Conservation (phyloP, 768 basidiomycete genomes). For the Agrocybe praecox region DNA sequence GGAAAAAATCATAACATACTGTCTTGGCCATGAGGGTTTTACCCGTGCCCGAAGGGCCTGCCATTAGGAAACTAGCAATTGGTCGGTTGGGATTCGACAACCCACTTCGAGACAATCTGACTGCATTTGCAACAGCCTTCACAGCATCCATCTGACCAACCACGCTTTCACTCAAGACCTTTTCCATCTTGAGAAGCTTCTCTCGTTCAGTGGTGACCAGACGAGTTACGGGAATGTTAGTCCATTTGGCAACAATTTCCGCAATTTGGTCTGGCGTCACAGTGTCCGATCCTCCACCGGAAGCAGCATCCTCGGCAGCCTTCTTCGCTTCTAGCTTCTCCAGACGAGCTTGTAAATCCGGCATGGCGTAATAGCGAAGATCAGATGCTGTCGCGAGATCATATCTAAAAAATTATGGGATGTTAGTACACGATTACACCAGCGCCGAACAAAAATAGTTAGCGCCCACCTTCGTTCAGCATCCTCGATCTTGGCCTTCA, state of each 20-base stretch:
- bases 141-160: constrained; percentile 93
- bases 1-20: constrained; percentile 42
- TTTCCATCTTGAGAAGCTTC: constrained; percentile 87
- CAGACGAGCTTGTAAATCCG: constrained; percentile 73
- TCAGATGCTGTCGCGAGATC: constrained; percentile 84
- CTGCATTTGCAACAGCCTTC: constrained; percentile 91
- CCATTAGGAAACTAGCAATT: constrained; percentile 91
- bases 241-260: constrained; percentile 93
- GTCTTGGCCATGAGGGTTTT: constrained; percentile 92
- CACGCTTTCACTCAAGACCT: constrained; percentile 72
- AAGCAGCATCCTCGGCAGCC: constrained; percentile 64
- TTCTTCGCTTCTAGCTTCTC: constrained; percentile 60
- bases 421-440: not conserved
- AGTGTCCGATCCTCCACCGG: constrained; percentile 57
- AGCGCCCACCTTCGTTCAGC: constrained; percentile 78
- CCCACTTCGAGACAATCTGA: constrained; percentile 91
- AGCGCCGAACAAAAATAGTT: not conserved
- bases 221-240: constrained; percentile 86
- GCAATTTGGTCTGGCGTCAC: constrained; percentile 92
- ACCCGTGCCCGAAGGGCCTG: constrained; percentile 89
- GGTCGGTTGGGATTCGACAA: constrained; percentile 86
- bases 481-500: constrained; percentile 90
- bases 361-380: constrained; percentile 89
- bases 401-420: constrained; percentile 38
- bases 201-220: constrained; percentile 90